A percentile compares a stretch with the other conserved stretches of the same genome.
Conservation (phyloP, 345 rosid species). For the Garcia nutans region DNA sequence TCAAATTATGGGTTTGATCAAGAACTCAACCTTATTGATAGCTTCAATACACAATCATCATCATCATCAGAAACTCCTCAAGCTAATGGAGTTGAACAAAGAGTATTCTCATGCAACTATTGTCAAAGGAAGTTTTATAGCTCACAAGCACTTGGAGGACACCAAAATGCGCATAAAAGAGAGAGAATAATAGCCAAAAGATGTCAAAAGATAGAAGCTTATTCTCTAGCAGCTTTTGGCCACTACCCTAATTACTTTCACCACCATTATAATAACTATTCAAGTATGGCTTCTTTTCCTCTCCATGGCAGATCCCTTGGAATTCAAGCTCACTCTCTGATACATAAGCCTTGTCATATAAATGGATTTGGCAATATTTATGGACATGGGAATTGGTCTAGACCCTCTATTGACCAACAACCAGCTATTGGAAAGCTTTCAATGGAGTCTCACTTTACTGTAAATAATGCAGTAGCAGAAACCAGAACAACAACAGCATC, state of each 20-base stretch:
- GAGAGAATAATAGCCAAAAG: constrained; percentile 31
- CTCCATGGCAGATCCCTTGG: constrained; percentile 58
- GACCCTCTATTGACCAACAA: constrained; percentile 45
- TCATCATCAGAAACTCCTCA: constrained; percentile 24
- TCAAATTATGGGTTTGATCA: constrained; percentile 34
- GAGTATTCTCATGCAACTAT: constrained; percentile 27
- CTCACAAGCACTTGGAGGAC: constrained; percentile 33
- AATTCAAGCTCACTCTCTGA: constrained; percentile 61
- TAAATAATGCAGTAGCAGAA: constrained; percentile 13
- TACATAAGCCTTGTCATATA: constrained; percentile 44
- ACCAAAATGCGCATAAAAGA: constrained; percentile 32
- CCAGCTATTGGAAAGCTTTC: constrained; percentile 57
- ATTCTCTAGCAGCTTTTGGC: constrained; percentile 41
- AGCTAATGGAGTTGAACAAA: constrained; percentile 2
- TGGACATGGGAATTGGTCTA: constrained; percentile 48
- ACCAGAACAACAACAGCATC: neutral
- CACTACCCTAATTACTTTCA: constrained; percentile 42
- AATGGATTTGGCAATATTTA: constrained; percentile 27
- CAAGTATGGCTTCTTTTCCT: constrained; percentile 52
- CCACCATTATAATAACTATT: constrained; percentile 22
- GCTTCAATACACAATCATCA: constrained; percentile 36
- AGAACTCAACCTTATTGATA: constrained; percentile 68
- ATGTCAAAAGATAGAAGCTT: constrained; percentile 46
- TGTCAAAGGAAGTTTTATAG: constrained; percentile 28
- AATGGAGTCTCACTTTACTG: constrained; percentile 27